These are phyloP conservation scores for Fragilariopsis cylindrus DNA, from an alignment of 108 stramenopile genomes.

Conservation along the genomic window DNA sequence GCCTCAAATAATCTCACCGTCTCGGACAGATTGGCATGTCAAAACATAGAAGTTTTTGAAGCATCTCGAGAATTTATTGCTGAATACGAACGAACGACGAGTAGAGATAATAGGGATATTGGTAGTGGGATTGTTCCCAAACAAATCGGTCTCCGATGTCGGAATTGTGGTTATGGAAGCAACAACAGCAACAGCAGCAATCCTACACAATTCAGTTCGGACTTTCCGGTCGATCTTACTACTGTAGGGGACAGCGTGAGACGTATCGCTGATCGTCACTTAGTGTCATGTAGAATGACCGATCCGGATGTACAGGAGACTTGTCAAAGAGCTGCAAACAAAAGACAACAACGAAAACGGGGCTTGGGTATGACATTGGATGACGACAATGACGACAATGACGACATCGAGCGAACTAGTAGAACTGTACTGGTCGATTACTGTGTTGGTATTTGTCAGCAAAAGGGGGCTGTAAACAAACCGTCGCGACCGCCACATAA, in stretches of 20 bases:
- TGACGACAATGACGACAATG: conserved; percentile 15
- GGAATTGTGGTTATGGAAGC: conserved; percentile 35
- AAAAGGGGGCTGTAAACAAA: conserved; percentile 36
- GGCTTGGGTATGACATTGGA: not conserved
- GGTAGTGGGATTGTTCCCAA: conserved; percentile 14
- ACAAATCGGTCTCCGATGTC: conserved; percentile 52
- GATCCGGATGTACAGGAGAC: conserved; percentile 31
- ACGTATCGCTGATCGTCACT: conserved; percentile 38
- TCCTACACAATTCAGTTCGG: not conserved
- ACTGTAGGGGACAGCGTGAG: conserved; percentile 24
- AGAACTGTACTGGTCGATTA: conserved; percentile 34
- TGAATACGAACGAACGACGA: conserved; percentile 22
- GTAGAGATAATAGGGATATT: conserved; percentile 1
- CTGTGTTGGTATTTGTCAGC: conserved; percentile 35
- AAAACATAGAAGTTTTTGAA: conserved; percentile 46
- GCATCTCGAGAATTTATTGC: conserved; percentile 30
- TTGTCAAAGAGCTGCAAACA: conserved; percentile 24
- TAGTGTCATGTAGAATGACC: conserved; percentile 26
- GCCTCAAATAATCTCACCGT: conserved; percentile 7
- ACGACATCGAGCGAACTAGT: conserved; percentile 21
- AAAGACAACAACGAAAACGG: conserved; percentile 16
- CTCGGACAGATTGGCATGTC: conserved; percentile 31
- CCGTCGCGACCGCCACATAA: conserved; percentile 3
- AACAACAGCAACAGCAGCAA: not conserved
- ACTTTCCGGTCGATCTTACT: conserved; percentile 34